phyloP scores from a whole-genome alignment of 495 filamentous ascomycete species.

The Aspergillus ellipticus region DNA sequence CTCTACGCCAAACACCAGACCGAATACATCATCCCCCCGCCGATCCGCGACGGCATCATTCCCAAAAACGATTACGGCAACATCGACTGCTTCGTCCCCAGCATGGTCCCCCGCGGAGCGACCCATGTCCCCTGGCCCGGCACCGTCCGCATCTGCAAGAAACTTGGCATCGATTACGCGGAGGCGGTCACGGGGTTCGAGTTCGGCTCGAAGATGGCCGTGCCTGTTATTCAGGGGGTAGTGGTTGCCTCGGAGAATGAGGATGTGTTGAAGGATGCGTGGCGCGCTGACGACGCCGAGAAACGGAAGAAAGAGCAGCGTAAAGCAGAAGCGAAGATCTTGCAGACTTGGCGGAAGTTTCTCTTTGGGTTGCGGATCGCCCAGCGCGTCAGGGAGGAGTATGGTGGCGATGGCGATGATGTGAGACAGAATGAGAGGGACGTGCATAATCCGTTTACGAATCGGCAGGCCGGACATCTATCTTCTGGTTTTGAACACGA shows the following conservation, averaged over 20 bases:
- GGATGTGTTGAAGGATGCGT: conserved; percentile 71
- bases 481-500: background rate
- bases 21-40: conserved; percentile 81
- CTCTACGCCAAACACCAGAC: conserved; percentile 85
- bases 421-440: conserved; percentile 33
- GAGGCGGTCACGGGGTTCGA: conserved; percentile 97
- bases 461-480: conserved; percentile 7
- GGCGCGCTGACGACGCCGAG: conserved; percentile 78
- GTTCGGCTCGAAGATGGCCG: conserved; percentile 87
- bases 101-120: conserved; percentile 84
- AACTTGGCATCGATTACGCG: conserved; percentile 81
- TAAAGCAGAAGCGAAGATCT: conserved; percentile 69
- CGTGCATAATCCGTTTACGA: conserved; percentile 37
- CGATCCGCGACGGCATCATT: conserved; percentile 81
- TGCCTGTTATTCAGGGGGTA: conserved; percentile 86
- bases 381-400: conserved; percentile 73
- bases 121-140: conserved; percentile 78
- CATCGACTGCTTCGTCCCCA: conserved; percentile 90
- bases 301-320: conserved; percentile 72
- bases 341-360: conserved; percentile 83
- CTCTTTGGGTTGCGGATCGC: conserved; percentile 79
- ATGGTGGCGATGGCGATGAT: conserved; percentile 55
- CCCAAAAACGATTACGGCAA: conserved; percentile 96
- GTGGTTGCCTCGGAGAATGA: conserved; percentile 81
- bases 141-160: conserved; percentile 73